Evolutionary conservation across 768 basidiomycete species (phyloP).

Genomic region (Trametes coccinea): DNA sequence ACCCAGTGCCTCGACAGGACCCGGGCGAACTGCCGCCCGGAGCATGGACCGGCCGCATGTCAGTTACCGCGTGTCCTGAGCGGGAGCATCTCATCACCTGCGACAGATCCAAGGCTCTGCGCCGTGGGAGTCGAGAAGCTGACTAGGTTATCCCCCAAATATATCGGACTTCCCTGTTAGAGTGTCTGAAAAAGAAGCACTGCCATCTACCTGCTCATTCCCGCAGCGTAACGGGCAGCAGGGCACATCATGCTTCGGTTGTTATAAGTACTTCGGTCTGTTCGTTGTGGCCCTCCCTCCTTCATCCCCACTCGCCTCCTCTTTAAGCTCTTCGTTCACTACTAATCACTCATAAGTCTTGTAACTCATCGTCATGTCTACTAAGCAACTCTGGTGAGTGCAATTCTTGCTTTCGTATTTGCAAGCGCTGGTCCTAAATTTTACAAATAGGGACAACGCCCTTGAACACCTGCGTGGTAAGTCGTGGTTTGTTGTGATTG

Average conservation of each 20-base stretch:
- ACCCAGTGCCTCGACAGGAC: not conserved
- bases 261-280: slow-evolving; percentile 31
- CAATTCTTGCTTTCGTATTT: not conserved
- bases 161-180: slow-evolving; percentile 19
- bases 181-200: slow-evolving; percentile 25
- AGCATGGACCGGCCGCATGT: slow-evolving; percentile 12
- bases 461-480: slow-evolving; percentile 62
- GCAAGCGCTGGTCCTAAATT: not conserved
- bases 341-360: slow-evolving; percentile 3
- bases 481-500: slow-evolving; percentile 2
- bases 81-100: slow-evolving; percentile 17
- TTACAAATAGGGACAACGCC: slow-evolving; percentile 55
- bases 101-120: slow-evolving; percentile 25
- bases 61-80: slow-evolving; percentile 14
- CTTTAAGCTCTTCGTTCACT: slow-evolving; percentile 4
- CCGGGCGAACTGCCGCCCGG: not conserved
- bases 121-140: slow-evolving; percentile 24
- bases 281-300: slow-evolving; percentile 26
- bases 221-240: slow-evolving; percentile 28
- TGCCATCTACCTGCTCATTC: slow-evolving; percentile 30
- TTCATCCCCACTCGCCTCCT: slow-evolving; percentile 21
- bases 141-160: slow-evolving; percentile 22
- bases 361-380: slow-evolving; percentile 31
- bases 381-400: slow-evolving; percentile 66
- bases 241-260: slow-evolving; percentile 32